A percentile compares a stretch with the other conserved stretches of the same genome.
Conservation (phyloP, 1,284 basidiomycete genomes). For the Heliocybe sulcata region DNA sequence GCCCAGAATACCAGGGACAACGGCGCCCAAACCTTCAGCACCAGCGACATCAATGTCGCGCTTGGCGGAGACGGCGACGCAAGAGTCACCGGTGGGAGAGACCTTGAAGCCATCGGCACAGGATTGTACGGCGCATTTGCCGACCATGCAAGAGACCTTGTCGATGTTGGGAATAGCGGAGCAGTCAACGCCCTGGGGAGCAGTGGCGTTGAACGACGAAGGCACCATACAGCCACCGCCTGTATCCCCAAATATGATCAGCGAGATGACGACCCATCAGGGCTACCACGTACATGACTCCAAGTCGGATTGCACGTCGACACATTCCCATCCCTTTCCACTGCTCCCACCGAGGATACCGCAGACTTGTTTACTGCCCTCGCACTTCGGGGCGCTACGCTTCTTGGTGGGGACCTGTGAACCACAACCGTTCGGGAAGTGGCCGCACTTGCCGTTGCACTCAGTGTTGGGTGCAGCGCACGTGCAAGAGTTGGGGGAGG, state of each 20-base stretch:
- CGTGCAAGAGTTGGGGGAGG: not conserved
- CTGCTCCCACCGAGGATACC: conserved; percentile 7
- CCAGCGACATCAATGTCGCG: not conserved
- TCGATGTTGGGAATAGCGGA: conserved; percentile 18
- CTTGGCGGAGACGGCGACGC: not conserved
- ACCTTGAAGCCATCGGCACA: not conserved
- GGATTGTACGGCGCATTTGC: conserved; percentile 12
- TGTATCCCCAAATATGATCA: not conserved
- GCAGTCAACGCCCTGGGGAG: conserved; percentile 16
- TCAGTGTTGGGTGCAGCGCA: not conserved
- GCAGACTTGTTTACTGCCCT: conserved; percentile 14
- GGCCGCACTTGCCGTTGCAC: not conserved
- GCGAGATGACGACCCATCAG: not conserved
- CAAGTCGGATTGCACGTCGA: conserved; percentile 15
- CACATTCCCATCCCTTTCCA: conserved; percentile 14
- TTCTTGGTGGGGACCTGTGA: not conserved
- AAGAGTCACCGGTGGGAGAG: not conserved
- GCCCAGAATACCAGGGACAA: not conserved
- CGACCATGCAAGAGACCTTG: conserved; percentile 12
- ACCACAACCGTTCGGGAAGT: not conserved
- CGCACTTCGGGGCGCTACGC: conserved; percentile 10
- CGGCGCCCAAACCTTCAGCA: not conserved
- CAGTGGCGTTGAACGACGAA: conserved; percentile 14
- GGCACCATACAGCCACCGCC: conserved; percentile 16
- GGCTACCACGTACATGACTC: conserved; percentile 12